Evolutionary conservation across 2,329 filamentous ascomycete species (phyloP), one percentile per base, ranked within the genome.

Genomic region (Trichoderma brevicompactum): DNA sequence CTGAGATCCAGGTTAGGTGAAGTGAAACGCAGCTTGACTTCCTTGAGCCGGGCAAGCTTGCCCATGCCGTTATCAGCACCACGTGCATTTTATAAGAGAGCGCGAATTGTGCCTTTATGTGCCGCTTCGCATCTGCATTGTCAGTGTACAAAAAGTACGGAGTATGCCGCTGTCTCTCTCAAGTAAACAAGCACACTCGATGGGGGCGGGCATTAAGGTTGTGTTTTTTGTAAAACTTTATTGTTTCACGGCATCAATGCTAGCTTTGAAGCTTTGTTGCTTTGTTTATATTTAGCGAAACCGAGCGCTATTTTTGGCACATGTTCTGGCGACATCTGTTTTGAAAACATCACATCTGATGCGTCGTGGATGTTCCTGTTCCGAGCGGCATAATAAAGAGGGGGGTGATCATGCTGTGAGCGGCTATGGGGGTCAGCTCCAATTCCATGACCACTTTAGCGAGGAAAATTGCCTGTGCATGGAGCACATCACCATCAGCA

Each of bases 1-100:
- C 65, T 63, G 65, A 66, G 65, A 64, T 64, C 52, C 49, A 50
- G 32, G 50, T 41, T 55, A 56, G 59, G 59, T 62, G 59, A 62
- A 28, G 65, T 66, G 55, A 66, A 58, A 66, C 59, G 58, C 40
- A 56, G 52, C 43, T 48, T 54, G 40, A 23, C 48, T 13, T 54
- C 43, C 19, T 4, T 48, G 3, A 28, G 34, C 46, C 15, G 17
- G 8, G 28, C 17, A 23, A 28, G n/a, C 28, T 34, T 32, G 52
- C 32, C 61, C n/a, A 17, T 44, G 53, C n/a, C 34, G 59, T 36
- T 40, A 17, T 44, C 40, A 58, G 40, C 17, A 36, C 53, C 53
- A 17, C n/a, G 28, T 44, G 28, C 36, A 40, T n/a, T n/a, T 17
- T 36, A 12, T 53, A 10, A 52, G 38, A 40, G 17, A 13, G 32